These are phyloP conservation scores for Westerdykella sp. DNA, from an alignment of 2,329 filamentous ascomycete genomes.

Conservation along the genomic window DNA sequence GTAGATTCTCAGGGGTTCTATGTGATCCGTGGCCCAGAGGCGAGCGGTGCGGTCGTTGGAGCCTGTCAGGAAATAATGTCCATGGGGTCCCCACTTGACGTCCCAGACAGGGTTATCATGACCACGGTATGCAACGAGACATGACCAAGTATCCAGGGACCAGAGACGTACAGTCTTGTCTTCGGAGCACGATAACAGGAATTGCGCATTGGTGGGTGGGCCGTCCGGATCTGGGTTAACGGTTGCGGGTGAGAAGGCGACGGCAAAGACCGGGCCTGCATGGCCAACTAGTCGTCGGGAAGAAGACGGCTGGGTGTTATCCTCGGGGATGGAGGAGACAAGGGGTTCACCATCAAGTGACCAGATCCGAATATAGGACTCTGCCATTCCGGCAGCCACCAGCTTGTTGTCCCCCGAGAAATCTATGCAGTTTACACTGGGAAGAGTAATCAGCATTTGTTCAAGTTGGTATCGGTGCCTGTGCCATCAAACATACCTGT, in stretches of 20 bases:
- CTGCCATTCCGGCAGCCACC: conserved; percentile 80
- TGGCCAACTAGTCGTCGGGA: conserved; percentile 81
- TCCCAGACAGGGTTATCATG: conserved; percentile 88
- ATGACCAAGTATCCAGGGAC: conserved; percentile 89
- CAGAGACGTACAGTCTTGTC: conserved; percentile 87
- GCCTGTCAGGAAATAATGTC: conserved; percentile 87
- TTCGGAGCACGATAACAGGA: conserved; percentile 78
- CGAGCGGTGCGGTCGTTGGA: conserved; percentile 87
- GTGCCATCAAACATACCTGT: conserved; percentile 57
- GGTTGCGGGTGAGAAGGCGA: conserved; percentile 76
- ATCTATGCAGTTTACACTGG: conserved; percentile 82
- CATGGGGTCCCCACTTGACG: conserved; percentile 82
- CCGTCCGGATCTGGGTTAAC: conserved; percentile 43
- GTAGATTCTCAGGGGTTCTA: conserved; percentile 79
- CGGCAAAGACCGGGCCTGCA: conserved; percentile 78
- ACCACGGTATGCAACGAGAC: conserved; percentile 86
- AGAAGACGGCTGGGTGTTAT: conserved; percentile 57
- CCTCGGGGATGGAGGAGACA: conserved; percentile 53
- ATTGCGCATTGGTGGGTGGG: conserved; percentile 58
- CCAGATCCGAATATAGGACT: conserved; percentile 96
- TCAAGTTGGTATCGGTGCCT: neutral
- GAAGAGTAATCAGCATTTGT: conserved; percentile 9
- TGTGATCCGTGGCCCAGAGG: conserved; percentile 88
- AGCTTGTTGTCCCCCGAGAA: conserved; percentile 88
- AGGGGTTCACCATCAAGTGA: conserved; percentile 79